Conservation (phyloP, 768 basidiomycete species). For the Hydnomerulius pinastri region DNA sequence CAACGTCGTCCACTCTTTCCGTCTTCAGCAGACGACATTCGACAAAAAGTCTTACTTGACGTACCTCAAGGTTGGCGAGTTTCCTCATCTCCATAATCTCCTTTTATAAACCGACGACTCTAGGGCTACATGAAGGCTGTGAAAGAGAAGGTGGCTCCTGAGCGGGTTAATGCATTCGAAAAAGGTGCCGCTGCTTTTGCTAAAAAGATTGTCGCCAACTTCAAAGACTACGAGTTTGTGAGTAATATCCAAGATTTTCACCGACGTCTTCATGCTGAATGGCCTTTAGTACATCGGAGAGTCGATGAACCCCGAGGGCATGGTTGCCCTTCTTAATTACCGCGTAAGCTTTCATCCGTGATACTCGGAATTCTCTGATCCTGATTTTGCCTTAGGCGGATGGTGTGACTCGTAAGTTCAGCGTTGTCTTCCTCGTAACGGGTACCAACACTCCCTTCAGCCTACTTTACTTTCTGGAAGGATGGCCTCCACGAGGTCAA, state of each 20-base stretch:
- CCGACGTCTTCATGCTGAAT: not conserved
- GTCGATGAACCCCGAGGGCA: conserved; percentile 82
- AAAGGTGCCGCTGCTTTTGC: conserved; percentile 73
- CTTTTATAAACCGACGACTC: not conserved
- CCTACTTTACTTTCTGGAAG: conserved; percentile 96
- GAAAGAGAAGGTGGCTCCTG: conserved; percentile 60
- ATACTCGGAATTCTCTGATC: not conserved
- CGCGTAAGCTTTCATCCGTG: conserved; percentile 50
- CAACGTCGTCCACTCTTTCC: conserved; percentile 91
- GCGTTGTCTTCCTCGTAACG: not conserved
- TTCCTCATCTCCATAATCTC: not conserved
- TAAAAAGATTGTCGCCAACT: conserved; percentile 87
- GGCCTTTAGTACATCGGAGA: conserved; percentile 65
- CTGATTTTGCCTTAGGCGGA: conserved; percentile 54
- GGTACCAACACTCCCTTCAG: conserved; percentile 37
- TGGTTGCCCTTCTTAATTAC: conserved; percentile 95
- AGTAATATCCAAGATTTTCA: conserved; percentile 29
- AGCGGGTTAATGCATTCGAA: conserved; percentile 75
- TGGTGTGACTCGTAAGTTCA: conserved; percentile 73
- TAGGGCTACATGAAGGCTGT: conserved; percentile 94
- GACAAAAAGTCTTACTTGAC: conserved; percentile 88
- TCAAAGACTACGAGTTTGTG: conserved; percentile 95
- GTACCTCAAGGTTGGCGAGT: conserved; percentile 71
- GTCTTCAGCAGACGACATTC: conserved; percentile 76
- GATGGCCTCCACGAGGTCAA: conserved; percentile 86